phyloP scores from a whole-genome alignment of 1,284 basidiomycete species.

The Polyporus tsugae region DNA sequence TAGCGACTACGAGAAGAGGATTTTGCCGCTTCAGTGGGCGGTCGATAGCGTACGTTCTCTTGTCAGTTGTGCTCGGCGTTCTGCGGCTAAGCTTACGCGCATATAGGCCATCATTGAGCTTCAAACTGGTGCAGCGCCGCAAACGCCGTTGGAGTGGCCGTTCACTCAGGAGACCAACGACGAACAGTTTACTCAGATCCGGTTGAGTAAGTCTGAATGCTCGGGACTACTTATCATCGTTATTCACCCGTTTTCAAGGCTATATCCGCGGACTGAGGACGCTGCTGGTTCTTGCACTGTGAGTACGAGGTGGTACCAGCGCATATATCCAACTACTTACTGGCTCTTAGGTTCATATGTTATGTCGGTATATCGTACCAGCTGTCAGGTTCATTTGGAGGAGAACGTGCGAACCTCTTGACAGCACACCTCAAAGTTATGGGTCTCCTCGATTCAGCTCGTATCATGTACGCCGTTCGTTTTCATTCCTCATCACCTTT shows the following conservation, averaged over 20 bases:
- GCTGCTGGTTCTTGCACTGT: slow-evolving; percentile 72
- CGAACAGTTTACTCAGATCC: slow-evolving; percentile 60
- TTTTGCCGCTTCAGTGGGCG: slow-evolving; percentile 81
- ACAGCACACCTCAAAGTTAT: slow-evolving; percentile 78
- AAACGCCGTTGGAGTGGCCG: slow-evolving; percentile 73
- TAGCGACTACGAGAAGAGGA: slow-evolving; percentile 74
- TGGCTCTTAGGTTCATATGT: slow-evolving; percentile 60
- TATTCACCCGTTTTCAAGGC: slow-evolving; percentile 46
- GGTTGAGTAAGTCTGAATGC: slow-evolving; percentile 57
- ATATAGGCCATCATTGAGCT: slow-evolving; percentile 73
- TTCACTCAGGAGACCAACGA: slow-evolving; percentile 74
- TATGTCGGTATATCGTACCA: slow-evolving; percentile 79
- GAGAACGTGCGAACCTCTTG: slow-evolving; percentile 65
- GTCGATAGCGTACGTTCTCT: slow-evolving; percentile 66
- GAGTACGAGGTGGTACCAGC: slow-evolving; percentile 31
- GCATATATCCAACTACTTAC: slow-evolving; percentile 7
- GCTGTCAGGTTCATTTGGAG: slow-evolving; percentile 70
- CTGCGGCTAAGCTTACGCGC: not conserved
- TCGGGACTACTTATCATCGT: not conserved
- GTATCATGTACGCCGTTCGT: slow-evolving; percentile 58
- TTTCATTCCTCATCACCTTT: not conserved
- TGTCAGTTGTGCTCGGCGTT: not conserved
- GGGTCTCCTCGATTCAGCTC: slow-evolving; percentile 74
- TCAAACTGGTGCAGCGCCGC: slow-evolving; percentile 58
- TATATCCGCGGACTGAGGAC: slow-evolving; percentile 67